Base-by-base conservation (phyloP, 1,284 basidiomycete species). In the Inonotus hispidus region DNA sequence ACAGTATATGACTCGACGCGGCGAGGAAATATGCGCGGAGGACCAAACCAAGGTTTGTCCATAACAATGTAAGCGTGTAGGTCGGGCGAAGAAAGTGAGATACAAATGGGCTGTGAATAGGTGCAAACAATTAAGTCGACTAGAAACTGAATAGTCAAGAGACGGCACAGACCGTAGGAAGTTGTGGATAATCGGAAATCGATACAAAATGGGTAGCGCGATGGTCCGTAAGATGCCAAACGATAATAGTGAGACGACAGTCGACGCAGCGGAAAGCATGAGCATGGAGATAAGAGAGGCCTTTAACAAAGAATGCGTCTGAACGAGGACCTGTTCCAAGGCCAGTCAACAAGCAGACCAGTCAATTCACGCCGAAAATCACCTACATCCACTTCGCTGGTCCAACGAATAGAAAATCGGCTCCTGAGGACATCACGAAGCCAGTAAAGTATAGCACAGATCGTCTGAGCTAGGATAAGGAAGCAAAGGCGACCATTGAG, bases 401-500 rank as follows among this genome's bases (percentile, higher is more conserved):
- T 68, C 82, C 82, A 84, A 21, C 76, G 75, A 58, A 85, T 80
- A 10, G 75, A 74, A 61, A 82, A 80, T 1, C 85, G 79, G 65
- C 87, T 85, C 1, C 80, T 74, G 69, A 87, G 77, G 13, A 83
- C 71, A 52, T 80, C 82, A 21, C 87, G 78, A 19, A 83, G 66
- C 2, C 77, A 70, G 63, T 80, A 87, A 2, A 75, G 73, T 8
- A 72, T 53, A 0, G 82, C 80, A 2, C 79, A 66, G 45, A 72
- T 72, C 1, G 78, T 13, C 66, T 89, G 87, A 0, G 82, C 77
- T 38, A 80, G 65, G 19, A 83, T 53, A 2, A 88, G 68, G 68
- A 85, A 88, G 16, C 88, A 63, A 3, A 86, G 72, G 19, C 81
- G 80, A 0, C 85, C 85, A 60, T 88, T 88, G 45, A 90, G 74